Evolutionary conservation across 2,329 filamentous ascomycete genomes (phyloP), one percentile per base, ranked within the genome.

Genomic region (Truncatella angustata): DNA sequence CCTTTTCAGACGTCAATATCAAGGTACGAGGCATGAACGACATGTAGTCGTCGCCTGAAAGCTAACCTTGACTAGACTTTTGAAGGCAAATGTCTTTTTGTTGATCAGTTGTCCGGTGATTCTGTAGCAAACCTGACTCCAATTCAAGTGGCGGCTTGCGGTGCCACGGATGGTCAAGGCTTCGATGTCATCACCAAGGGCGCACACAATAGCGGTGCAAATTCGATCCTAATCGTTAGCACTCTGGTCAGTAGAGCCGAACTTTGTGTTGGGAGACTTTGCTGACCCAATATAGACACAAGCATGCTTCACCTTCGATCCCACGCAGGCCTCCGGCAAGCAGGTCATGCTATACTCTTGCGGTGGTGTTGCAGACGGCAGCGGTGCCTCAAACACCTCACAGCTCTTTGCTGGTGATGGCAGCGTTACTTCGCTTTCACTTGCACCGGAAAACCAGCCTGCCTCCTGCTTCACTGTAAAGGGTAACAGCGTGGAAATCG

Each of bases 291-390:
- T 5, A 9, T 39, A 73, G 68, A 84, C 80, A 1, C 74, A 82
- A 61, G 80, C 80, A 39, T 84, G 81, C 60, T 68, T 82, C 59
- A 84, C 81, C 68, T 81, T 81, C 54, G 80, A 85, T 57, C 72
- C 74, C 4, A 72, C 80, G 43, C 72, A 79, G 24, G 64, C 70
- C 0, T 68, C 71, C 2, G 79, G 78, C 10, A 76, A 78, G 59
- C 79, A 81, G 57, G 78, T 81, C 12, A 59, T 77, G 30, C 69
- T 84, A 21, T 84, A 84, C 59, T 81, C 80, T 10, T 85, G 81
- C 55, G 81, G 80, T 47, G 80, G 80, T 14, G 71, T 80, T 35
- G 80, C 80, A 18, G 81, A 79, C 53, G 80, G 80, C 40, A 66
- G 67, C 18, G 79, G 80, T 12, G 56, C 64, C 4, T 76, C 79